Evolutionary conservation across 2,329 filamentous ascomycete genomes (phyloP), one percentile per base, ranked within the genome.

Genomic region (Verticillium tricorpus): DNA sequence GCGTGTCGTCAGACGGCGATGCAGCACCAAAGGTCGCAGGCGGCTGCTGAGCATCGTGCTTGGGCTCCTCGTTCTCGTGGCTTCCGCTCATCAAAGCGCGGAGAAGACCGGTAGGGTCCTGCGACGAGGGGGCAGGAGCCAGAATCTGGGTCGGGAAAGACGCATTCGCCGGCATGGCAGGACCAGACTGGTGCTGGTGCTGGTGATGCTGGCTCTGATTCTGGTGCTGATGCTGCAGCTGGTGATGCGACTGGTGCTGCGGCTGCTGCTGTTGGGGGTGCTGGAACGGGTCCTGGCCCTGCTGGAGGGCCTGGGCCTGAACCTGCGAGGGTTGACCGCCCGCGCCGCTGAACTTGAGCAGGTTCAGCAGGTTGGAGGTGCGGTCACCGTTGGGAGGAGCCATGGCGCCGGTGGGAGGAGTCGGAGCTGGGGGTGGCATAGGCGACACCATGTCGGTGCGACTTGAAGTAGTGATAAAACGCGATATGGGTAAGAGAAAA

Each of bases 1-100:
- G 91, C 5, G 93, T 91, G 73, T 92, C 89, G 56, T 86, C 82
- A 25, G 84, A 77, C 60, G 86, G 84, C 54, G 84, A 79, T 37
- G 78, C 78, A 31, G 79, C 75, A 65, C 75, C 79, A 76, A 82
- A 84, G 45, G 70, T 66, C 39, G 76, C 68, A 60, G 69, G 73
- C 55, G 71, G 62, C 63, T 70, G 69, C 12, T 68, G 64, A 22
- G 67, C 67, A 63, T 56, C 67, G 45, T 69, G 68, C 63, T 72
- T 73, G 8, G 76, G 65, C 61, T 77, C 74, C 50, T 85, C 82
- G 34, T 77, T 73, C 63, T 85, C 82, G 65, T 81, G 72, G 61
- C 78, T 78, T 63, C 85, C 85, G 71, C 83, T 81, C 81, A 87
- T 87, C 72, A 87, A 78, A 62, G 83, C 84, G 61, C 85, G 84